A percentile compares a stretch with the other conserved stretches of the same genome.
phyloP scores from a whole-genome alignment of 257 asterid genomes.

The Penstemon eatonii region DNA sequence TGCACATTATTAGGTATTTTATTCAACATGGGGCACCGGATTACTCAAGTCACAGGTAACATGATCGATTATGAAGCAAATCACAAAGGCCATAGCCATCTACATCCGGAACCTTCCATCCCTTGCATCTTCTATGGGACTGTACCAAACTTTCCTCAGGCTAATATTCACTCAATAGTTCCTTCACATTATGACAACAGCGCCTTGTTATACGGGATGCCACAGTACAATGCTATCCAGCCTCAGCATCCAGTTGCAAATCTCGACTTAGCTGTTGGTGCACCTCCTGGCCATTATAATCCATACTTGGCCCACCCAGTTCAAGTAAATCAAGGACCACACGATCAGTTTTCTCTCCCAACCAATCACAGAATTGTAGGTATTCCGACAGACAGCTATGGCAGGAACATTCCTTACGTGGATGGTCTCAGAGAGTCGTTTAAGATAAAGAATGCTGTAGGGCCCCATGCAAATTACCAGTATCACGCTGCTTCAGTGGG shows the following conservation, averaged over 20 bases:
- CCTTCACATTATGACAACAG: constrained; percentile 48
- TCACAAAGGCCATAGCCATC: constrained; percentile 56
- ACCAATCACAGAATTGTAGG: too few relatives aligned
- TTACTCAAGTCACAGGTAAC: constrained; percentile 46
- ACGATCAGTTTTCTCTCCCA: constrained; percentile 40
- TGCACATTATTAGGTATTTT: constrained; percentile 47
- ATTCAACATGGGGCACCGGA: constrained; percentile 69
- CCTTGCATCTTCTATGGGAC: constrained; percentile 58
- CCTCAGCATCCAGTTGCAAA: constrained; percentile 48
- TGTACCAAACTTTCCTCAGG: constrained; percentile 52
- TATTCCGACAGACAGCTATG: constrained; percentile 26
- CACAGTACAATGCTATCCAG: constrained; percentile 44
- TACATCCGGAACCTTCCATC: constrained; percentile 57
- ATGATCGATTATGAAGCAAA: constrained; percentile 56
- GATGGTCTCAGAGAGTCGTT: constrained; percentile 50
- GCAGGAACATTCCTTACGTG: constrained; percentile 43
- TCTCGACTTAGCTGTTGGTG: constrained; percentile 37
- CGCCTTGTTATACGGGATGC: constrained; percentile 49
- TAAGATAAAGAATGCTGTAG: constrained; percentile 65
- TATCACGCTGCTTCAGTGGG: constrained; percentile 45
- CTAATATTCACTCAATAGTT: constrained; percentile 37
- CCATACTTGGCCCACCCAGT: constrained; percentile 58
- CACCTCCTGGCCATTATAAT: constrained; percentile 55
- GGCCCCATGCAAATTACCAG: constrained; percentile 41
- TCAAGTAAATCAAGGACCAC: constrained; percentile 54